Percentiles rank a stretch among this genome's conserved stretches.
phyloP scores from a whole-genome alignment of 257 asterid species.

The Gentiana dahurica region DNA sequence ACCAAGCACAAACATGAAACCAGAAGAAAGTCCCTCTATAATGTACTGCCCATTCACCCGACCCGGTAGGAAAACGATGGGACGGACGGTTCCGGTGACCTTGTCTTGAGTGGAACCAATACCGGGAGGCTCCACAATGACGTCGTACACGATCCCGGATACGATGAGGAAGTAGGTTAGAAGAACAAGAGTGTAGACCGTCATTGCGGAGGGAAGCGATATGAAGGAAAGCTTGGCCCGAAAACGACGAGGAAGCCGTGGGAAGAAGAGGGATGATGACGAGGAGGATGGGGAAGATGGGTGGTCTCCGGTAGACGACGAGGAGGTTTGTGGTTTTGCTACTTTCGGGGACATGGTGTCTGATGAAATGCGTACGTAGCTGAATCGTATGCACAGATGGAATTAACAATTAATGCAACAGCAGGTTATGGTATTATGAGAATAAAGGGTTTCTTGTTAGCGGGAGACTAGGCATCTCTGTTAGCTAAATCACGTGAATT shows the following conservation, averaged over 20 bases:
- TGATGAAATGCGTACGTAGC: too few relatives aligned
- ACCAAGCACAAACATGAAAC: slow-evolving; percentile 66
- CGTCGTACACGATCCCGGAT: slow-evolving; percentile 66
- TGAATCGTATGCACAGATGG: too few relatives aligned
- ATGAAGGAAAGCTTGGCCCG: slow-evolving; percentile 70
- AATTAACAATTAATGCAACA: too few relatives aligned
- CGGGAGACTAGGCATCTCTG: too few relatives aligned
- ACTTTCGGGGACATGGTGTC: too few relatives aligned
- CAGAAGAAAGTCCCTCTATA: too few relatives aligned
- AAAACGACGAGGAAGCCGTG: slow-evolving; percentile 82
- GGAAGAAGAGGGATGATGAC: slow-evolving; percentile 53
- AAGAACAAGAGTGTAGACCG: slow-evolving; percentile 71
- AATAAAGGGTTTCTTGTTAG: too few relatives aligned
- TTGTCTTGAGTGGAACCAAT: slow-evolving; percentile 92
- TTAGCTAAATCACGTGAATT: too few relatives aligned
- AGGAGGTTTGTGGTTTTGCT: too few relatives aligned
- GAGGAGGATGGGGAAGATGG: slow-evolving; percentile 32
- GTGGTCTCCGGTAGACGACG: too few relatives aligned
- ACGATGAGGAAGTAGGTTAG: slow-evolving; percentile 95
- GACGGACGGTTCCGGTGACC: slow-evolving; percentile 62
- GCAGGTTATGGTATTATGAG: too few relatives aligned
- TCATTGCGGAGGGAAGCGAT: slow-evolving; percentile 93
- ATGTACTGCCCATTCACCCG: slow-evolving; percentile 48
- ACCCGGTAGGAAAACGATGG: slow-evolving; percentile 81
- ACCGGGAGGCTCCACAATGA: slow-evolving; percentile 48